Percentiles rank a stretch among this genome's conserved stretches.
phyloP scores from a whole-genome alignment of 371 early-diverging fungal genomes.

The Encephalitozoon intestinalis region DNA sequence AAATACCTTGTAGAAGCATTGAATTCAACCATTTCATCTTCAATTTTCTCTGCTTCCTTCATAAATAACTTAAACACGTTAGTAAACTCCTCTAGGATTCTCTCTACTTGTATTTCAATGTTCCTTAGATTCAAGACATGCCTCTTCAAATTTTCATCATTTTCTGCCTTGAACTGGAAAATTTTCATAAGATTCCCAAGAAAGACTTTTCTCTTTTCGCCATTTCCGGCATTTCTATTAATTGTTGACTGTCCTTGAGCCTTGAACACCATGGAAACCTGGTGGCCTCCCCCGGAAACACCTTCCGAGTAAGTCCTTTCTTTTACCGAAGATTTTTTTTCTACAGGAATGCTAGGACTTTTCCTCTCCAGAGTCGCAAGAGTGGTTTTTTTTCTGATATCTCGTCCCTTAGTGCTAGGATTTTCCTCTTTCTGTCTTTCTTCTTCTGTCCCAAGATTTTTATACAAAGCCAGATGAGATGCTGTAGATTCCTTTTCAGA shows the following conservation, averaged over 20 bases:
- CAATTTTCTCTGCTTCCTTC: conserved; percentile 9
- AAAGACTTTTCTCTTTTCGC: background rate
- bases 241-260: no score
- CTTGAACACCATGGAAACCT: no score
- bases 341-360: background rate
- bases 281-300: no score
- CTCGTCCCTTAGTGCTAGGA: background rate
- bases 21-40: conserved; percentile 19
- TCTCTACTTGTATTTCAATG: background rate
- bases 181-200: background rate
- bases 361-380: background rate
- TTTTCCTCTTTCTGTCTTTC: background rate
- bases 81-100: background rate
- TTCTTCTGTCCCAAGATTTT: background rate
- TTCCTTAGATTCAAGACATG: background rate
- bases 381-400: background rate
- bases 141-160: background rate
- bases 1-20: conserved; percentile 29
- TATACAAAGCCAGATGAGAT: background rate
- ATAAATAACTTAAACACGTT: conserved; percentile 16
- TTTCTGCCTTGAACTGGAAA: background rate
- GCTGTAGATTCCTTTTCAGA: background rate
- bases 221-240: background rate
- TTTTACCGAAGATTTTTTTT: background rate
- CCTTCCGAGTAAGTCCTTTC: background rate